These are phyloP conservation scores for Letharia columbiana DNA, from an alignment of 495 filamentous ascomycete species.

Conservation along the genomic window DNA sequence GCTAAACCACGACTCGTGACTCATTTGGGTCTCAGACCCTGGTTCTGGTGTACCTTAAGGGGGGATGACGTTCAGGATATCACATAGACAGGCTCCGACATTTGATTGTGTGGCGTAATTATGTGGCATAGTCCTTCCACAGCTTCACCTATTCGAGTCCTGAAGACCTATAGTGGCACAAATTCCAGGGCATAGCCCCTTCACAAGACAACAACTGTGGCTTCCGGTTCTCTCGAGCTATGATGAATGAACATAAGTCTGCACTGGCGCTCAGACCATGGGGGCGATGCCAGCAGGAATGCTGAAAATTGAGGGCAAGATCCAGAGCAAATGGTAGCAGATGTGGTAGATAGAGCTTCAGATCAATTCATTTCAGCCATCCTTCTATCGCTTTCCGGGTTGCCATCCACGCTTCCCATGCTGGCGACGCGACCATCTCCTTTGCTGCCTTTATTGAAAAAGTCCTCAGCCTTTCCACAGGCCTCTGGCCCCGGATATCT, in stretches of 20 bases:
- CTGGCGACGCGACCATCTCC: neutral
- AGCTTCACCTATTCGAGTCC: neutral
- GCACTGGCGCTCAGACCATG: neutral
- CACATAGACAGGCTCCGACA: neutral
- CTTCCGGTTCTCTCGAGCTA: neutral
- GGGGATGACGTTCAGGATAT: neutral
- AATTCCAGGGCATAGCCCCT: neutral
- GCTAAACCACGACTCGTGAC: neutral
- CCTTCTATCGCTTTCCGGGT: constrained; percentile 8
- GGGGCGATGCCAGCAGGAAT: neutral
- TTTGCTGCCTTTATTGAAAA: neutral
- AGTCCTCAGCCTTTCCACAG: constrained; percentile 11
- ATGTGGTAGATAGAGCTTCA: neutral
- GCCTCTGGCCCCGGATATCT: constrained; percentile 40
- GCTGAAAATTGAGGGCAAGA: neutral
- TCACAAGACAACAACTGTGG: neutral
- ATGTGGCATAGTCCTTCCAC: neutral
- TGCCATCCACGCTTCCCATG: constrained; percentile 21
- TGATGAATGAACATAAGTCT: neutral
- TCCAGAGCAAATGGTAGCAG: neutral
- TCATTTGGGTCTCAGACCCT: neutral
- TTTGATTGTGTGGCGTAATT: neutral
- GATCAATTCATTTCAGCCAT: constrained; percentile 6
- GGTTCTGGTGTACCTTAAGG: no score
- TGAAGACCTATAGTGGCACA: no score